These are phyloP conservation scores for Cantharellus cinnabarinus DNA, from an alignment of 768 basidiomycete genomes.

Conservation along the genomic window DNA sequence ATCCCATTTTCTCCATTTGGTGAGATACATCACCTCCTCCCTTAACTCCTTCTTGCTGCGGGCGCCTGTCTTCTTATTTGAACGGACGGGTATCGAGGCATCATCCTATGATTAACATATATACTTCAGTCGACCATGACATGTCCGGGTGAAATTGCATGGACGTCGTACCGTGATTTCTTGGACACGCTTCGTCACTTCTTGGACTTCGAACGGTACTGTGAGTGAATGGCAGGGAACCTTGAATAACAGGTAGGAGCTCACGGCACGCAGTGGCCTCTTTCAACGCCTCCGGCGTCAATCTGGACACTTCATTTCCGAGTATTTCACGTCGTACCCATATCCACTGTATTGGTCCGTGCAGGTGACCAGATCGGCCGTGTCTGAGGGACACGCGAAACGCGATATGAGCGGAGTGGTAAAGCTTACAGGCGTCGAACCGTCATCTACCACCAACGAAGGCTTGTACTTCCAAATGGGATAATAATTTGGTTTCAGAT, in stretches of 20 bases:
- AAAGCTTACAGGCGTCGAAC: slow-evolving; percentile 42
- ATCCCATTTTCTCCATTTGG: slow-evolving; percentile 49
- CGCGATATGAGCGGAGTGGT: background rate
- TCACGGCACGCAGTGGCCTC: slow-evolving; percentile 21
- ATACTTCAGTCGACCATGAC: no score
- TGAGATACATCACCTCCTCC: slow-evolving; percentile 42
- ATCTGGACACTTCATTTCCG: background rate
- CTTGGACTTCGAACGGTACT: no score
- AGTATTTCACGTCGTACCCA: slow-evolving; percentile 25
- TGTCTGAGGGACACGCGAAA: background rate
- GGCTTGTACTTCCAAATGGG: slow-evolving; percentile 34
- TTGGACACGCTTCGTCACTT: no score
- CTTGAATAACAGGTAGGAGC: background rate
- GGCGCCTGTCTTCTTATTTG: slow-evolving; percentile 49
- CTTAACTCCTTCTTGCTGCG: slow-evolving; percentile 59
- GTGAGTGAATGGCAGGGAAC: no score
- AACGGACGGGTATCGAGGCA: slow-evolving; percentile 38
- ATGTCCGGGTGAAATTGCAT: no score
- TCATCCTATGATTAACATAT: slow-evolving; percentile 29
- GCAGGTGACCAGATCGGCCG: no score
- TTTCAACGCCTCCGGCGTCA: slow-evolving; percentile 18
- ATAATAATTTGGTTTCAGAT: no score
- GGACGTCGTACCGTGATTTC: no score
- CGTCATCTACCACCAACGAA: slow-evolving; percentile 61
- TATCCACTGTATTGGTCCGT: slow-evolving; percentile 32